phyloP scores from a whole-genome alignment of 78 protist genomes.

The Polysphondylium violaceum region DNA sequence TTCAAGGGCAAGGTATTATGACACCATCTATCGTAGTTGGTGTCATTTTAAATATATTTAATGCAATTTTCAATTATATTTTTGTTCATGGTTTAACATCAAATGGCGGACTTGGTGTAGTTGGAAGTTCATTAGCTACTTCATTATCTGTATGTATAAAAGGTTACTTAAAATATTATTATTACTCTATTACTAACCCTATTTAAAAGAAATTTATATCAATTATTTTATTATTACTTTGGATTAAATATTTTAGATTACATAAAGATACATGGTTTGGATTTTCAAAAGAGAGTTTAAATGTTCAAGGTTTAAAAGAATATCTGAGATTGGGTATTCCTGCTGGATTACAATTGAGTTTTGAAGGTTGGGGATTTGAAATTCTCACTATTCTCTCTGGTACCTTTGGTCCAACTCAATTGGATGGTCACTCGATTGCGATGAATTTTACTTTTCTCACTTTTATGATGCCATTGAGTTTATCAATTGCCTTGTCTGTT shows the following conservation, averaged over 20 bases:
- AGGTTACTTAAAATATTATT: neutral
- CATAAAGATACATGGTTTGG: slow-evolving; percentile 64
- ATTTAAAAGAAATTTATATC: neutral
- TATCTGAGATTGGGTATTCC: slow-evolving; percentile 32
- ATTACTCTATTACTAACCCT: neutral
- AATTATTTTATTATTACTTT: neutral
- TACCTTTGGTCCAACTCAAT: slow-evolving; percentile 19
- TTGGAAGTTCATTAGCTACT: slow-evolving; percentile 59
- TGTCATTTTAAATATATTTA: slow-evolving; percentile 46
- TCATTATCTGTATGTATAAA: too few relatives aligned
- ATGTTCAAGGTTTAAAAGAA: slow-evolving; percentile 29
- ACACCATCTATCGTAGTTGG: slow-evolving; percentile 57
- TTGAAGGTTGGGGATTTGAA: slow-evolving; percentile 73
- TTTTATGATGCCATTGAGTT: slow-evolving; percentile 61
- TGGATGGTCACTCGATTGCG: slow-evolving; percentile 59
- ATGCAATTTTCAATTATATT: slow-evolving; percentile 48
- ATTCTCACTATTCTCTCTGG: slow-evolving; percentile 53
- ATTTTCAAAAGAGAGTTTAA: slow-evolving; percentile 19
- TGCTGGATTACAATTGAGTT: slow-evolving; percentile 65
- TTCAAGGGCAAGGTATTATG: slow-evolving; percentile 73
- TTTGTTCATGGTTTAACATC: slow-evolving; percentile 60
- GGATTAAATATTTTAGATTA: slow-evolving; percentile 24
- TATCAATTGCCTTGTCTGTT: slow-evolving; percentile 66
- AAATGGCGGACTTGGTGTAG: slow-evolving; percentile 40
- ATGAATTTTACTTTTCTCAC: slow-evolving; percentile 73